These are phyloP conservation scores for Zea luxurians DNA, from an alignment of 176 grass and related monocot species.

Conservation along the genomic window DNA sequence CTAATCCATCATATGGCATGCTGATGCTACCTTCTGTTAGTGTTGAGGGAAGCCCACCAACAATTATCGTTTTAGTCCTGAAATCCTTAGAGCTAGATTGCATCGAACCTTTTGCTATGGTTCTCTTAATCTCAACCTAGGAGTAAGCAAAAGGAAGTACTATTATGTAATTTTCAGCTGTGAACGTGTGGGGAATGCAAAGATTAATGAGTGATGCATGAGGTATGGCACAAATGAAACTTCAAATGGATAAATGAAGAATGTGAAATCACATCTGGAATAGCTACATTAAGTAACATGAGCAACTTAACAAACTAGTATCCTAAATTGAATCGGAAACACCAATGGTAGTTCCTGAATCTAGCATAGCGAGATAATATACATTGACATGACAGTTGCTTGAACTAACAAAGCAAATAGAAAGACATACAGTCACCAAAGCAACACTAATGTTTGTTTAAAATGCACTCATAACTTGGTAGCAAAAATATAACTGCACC, in stretches of 20 bases:
- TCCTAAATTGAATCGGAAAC: neutral
- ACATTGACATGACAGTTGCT: slow-evolving; percentile 7
- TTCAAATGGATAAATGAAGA: neutral
- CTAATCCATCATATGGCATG: neutral
- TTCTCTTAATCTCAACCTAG: slow-evolving; percentile 98
- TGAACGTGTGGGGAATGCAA: neutral
- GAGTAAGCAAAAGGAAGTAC: slow-evolving; percentile 23
- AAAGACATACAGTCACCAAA: slow-evolving; percentile 1
- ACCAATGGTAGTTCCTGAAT: neutral
- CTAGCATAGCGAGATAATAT: neutral
- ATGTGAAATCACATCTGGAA: neutral
- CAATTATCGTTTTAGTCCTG: slow-evolving; percentile 95
- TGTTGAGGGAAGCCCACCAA: slow-evolving; percentile 69
- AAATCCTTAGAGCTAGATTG: slow-evolving; percentile 60
- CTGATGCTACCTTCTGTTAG: slow-evolving; percentile 71
- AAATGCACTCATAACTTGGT: neutral
- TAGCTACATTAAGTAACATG: neutral
- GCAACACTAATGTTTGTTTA: neutral
- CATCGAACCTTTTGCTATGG: slow-evolving; percentile 75
- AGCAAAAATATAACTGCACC: neutral
- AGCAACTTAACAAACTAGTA: neutral
- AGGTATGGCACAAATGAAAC: neutral
- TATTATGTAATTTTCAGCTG: slow-evolving; percentile 7
- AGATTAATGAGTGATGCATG: neutral
- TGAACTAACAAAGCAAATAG: slow-evolving; percentile 23